These are phyloP conservation scores for Cyberlindnera mrakii DNA, from an alignment of 805 yeast genomes.

Conservation along the genomic window DNA sequence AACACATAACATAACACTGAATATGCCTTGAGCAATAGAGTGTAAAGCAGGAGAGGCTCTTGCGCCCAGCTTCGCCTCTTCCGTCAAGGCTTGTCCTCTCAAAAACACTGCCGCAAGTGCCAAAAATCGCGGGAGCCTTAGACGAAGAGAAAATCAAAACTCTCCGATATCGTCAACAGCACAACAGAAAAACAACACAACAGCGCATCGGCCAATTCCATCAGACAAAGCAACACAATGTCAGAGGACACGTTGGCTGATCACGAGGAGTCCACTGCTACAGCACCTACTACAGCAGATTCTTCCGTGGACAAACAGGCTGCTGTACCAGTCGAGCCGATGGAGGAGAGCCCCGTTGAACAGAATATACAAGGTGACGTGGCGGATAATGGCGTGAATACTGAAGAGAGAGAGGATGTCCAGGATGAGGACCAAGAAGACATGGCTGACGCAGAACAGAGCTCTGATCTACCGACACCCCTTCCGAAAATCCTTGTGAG, in stretches of 20 bases:
- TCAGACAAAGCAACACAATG: neutral
- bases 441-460: slow-evolving; percentile 14
- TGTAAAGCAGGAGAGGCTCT: too few species aligned
- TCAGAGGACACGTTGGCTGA: neutral
- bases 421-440: slow-evolving; percentile 13
- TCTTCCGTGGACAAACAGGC: neutral
- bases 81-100: too few species aligned
- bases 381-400: neutral
- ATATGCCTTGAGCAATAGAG: too few species aligned
- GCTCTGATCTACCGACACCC: slow-evolving; percentile 11
- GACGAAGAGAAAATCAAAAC: too few species aligned
- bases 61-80: too few species aligned
- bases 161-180: slow-evolving; percentile 1
- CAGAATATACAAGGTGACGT: too few species aligned
- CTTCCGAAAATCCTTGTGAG: slow-evolving; percentile 15
- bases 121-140: too few species aligned
- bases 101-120: too few species aligned
- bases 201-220: neutral
- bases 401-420: neutral
- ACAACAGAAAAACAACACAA: neutral
- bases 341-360: neutral
- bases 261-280: neutral
- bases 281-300: neutral
- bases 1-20: too few species aligned
- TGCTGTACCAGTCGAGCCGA: too few species aligned